These are phyloP conservation scores for Mycena galopus DNA, from an alignment of 768 basidiomycete species.

Conservation along the genomic window DNA sequence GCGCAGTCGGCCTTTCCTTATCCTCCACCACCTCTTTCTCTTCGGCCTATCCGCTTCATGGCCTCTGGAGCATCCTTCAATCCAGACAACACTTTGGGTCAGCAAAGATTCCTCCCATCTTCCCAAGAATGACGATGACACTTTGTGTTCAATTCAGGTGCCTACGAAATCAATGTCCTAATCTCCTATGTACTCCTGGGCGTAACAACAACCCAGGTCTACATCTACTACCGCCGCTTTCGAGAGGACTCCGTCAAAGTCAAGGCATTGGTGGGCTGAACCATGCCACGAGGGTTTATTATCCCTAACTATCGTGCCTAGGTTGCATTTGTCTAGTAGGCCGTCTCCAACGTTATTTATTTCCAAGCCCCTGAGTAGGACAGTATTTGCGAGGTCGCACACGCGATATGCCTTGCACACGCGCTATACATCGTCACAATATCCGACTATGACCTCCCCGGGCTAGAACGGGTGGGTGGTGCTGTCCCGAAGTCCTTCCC, in stretches of 20 bases:
- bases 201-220: not conserved
- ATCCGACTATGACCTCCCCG: not conserved
- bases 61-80: no score
- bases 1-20: no score
- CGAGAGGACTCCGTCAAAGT: not conserved
- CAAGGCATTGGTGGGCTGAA: not conserved
- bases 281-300: not conserved
- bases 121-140: no score
- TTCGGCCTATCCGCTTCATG: no score
- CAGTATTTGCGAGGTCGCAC: not conserved
- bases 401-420: not conserved
- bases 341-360: no score
- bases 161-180: not conserved
- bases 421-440: slow-evolving; percentile 4
- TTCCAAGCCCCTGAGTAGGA: not conserved
- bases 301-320: not conserved
- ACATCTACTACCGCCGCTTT: not conserved
- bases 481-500: not conserved
- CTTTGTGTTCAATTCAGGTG: not conserved
- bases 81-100: no score
- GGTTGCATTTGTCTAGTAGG: slow-evolving; percentile 13
- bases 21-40: no score
- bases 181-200: not conserved
- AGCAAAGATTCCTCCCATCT: no score
- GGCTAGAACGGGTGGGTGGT: not conserved